Evolutionary conservation across 495 filamentous ascomycete genomes (phyloP).

Genomic region (Penicillium turbatum): DNA sequence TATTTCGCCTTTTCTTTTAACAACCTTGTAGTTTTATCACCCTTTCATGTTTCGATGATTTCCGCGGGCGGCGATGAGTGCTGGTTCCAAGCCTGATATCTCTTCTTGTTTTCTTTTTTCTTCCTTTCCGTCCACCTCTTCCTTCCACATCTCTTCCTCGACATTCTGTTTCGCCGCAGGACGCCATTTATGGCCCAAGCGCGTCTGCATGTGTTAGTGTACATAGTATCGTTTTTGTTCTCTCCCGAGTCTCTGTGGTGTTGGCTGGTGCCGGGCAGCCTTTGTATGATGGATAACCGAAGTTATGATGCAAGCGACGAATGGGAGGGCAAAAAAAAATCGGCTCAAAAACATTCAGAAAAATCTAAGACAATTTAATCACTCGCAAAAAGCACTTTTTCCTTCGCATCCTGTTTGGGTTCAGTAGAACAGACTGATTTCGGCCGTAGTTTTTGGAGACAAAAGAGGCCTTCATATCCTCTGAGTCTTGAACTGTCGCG

Average conservation of each 20-base stretch:
- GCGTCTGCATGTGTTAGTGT: slow-evolving; percentile 38
- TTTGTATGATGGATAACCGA: slow-evolving; percentile 39
- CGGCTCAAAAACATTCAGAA: slow-evolving; percentile 27
- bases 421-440: slow-evolving; percentile 5
- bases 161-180: slow-evolving; percentile 22
- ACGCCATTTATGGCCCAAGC: slow-evolving; percentile 20
- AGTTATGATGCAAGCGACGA: slow-evolving; percentile 42
- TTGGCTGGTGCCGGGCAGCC: slow-evolving; percentile 8
- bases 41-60: slow-evolving; percentile 26
- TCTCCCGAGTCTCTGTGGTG: slow-evolving; percentile 12
- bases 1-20: slow-evolving; percentile 14
- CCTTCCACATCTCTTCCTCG: slow-evolving; percentile 17
- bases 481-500: slow-evolving; percentile 37
- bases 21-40: slow-evolving; percentile 40
- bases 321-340: slow-evolving; percentile 29
- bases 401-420: slow-evolving; percentile 6
- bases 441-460: not conserved
- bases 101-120: not conserved
- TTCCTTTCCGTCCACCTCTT: slow-evolving; percentile 10
- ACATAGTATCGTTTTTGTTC: slow-evolving; percentile 38
- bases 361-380: slow-evolving; percentile 35
- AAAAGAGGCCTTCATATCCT: slow-evolving; percentile 26
- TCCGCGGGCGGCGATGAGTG: slow-evolving; percentile 22
- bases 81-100: slow-evolving; percentile 17
- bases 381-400: slow-evolving; percentile 26